Base-by-base conservation (phyloP, 2,329 filamentous ascomycete genomes). In the Calonectria naviculata region DNA sequence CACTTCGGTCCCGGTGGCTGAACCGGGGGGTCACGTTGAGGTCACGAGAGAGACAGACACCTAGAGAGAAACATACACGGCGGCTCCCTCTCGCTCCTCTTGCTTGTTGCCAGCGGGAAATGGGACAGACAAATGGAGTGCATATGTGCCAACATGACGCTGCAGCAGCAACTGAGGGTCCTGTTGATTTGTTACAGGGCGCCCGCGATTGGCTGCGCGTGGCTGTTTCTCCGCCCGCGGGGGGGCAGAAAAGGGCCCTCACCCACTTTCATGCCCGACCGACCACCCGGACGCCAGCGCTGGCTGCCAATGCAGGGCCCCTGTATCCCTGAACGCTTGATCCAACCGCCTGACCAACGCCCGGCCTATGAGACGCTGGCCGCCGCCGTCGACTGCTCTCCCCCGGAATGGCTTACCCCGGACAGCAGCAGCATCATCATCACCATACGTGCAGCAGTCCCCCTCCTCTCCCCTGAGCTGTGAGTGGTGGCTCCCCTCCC, bases 271-370 rank as follows among this genome's bases (percentile, higher is more conserved):
- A 62, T 69, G 69, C 70, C 71, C 71, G 67, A 76, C 69, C 74
- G 69, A 46, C 41, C 65, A 56, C 36, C 52, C 38, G 56, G 38
- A 36, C 44, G 49, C 31, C 38, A 58, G 52, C 38, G 38, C 36
- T 29, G 24, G n/a, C 34, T 42, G 47, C 47, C 47, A 44, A 70
- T 67, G 63, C 56, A 61, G 56, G 56, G 56, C 56, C 52, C 61
- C 61, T 76, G 74, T 67, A 76, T 74, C 67, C 66, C 65, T 75
- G 75, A 70, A 76, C 67, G 71, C 76, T 77, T 73, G 74, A 74
- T 78, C 74, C 76, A 77, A 75, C 76, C 76, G 75, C 75, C 75
- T 77, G 76, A 78, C 76, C 76, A 68, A 44, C 70, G 49, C 63
- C 67, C 49, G 68, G 63, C 68, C 75, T 76, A 76, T 77, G 68